Conservation (phyloP, 805 yeast species). For the Tetrapisispora fleetii region DNA sequence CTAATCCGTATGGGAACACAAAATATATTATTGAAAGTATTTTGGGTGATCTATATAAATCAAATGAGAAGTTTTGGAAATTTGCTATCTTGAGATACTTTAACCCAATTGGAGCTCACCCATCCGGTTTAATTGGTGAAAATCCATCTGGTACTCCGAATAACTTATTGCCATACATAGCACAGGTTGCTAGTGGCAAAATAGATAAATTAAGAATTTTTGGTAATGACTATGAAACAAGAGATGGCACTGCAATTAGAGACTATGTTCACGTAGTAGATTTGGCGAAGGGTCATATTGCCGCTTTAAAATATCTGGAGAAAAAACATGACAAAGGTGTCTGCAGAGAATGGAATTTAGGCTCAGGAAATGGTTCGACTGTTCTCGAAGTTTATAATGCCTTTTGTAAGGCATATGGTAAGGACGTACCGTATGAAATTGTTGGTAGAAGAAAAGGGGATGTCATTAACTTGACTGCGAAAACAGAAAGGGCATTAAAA, state of each 20-base stretch:
- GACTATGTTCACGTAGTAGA: slow-evolving; percentile 78
- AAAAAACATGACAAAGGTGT: slow-evolving; percentile 34
- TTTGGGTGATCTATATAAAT: slow-evolving; percentile 40
- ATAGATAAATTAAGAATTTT: slow-evolving; percentile 55
- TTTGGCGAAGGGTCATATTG: slow-evolving; percentile 65
- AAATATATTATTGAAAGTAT: slow-evolving; percentile 57
- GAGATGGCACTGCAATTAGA: slow-evolving; percentile 76
- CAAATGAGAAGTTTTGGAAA: slow-evolving; percentile 28
- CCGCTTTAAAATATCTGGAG: slow-evolving; percentile 51
- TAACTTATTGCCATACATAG: slow-evolving; percentile 62
- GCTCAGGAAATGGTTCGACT: slow-evolving; percentile 72
- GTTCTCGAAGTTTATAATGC: slow-evolving; percentile 62
- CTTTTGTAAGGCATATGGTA: slow-evolving; percentile 55
- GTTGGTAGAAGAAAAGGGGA: slow-evolving; percentile 65
- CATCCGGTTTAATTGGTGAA: slow-evolving; percentile 70
- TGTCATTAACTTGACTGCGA: slow-evolving; percentile 64
- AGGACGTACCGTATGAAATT: slow-evolving; percentile 53
- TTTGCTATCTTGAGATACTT: slow-evolving; percentile 63
- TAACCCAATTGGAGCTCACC: slow-evolving; percentile 82
- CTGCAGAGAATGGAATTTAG: slow-evolving; percentile 72
- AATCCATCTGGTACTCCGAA: slow-evolving; percentile 72
- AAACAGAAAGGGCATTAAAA: slow-evolving; percentile 52
- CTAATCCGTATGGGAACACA: slow-evolving; percentile 70
- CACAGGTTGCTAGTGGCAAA: slow-evolving; percentile 69
- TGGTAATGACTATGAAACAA: slow-evolving; percentile 60